Conservation (phyloP, 2,329 filamentous ascomycete genomes). For the Lachnellula cervina region DNA sequence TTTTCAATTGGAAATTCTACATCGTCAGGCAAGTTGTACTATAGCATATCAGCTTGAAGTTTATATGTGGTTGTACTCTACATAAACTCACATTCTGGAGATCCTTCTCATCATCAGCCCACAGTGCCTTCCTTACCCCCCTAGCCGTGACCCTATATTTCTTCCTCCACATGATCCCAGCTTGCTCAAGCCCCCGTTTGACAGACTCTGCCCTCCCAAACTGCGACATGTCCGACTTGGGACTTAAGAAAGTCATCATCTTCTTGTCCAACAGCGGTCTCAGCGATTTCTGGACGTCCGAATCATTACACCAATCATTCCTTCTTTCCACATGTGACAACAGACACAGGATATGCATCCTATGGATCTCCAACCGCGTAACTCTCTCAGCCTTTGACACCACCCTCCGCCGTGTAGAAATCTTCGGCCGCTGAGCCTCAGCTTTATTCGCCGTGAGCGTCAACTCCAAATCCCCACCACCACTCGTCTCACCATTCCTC, state of each 20-base stretch:
- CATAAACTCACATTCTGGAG: slow-evolving; percentile 47
- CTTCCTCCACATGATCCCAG: slow-evolving; percentile 60
- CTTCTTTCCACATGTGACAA: slow-evolving; percentile 70
- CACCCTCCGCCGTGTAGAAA: slow-evolving; percentile 37
- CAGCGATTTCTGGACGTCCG: slow-evolving; percentile 60
- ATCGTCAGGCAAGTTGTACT: slow-evolving; percentile 22
- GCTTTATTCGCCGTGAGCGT: slow-evolving; percentile 26
- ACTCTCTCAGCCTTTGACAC: slow-evolving; percentile 50
- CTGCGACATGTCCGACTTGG: slow-evolving; percentile 61
- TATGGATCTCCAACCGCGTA: slow-evolving; percentile 72
- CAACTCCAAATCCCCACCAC: slow-evolving; percentile 29
- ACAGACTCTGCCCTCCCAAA: slow-evolving; percentile 73
- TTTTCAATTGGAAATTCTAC: slow-evolving; percentile 65
- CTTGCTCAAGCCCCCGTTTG: slow-evolving; percentile 70
- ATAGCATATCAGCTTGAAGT: neutral
- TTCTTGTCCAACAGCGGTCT: slow-evolving; percentile 62
- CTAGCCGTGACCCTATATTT: slow-evolving; percentile 67
- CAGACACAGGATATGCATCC: slow-evolving; percentile 77
- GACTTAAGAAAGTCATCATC: slow-evolving; percentile 62
- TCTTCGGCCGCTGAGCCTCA: slow-evolving; percentile 9
- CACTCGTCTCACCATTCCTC: slow-evolving; percentile 21
- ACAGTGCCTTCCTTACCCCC: slow-evolving; percentile 66
- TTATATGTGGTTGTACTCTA: neutral
- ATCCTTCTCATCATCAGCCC: slow-evolving; percentile 65
- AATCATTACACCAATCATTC: slow-evolving; percentile 86